Percentiles rank a stretch among this genome's conserved stretches.
These are phyloP conservation scores for Leishmania martiniquensis DNA, from an alignment of 208 protist species.

Conservation along the genomic window DNA sequence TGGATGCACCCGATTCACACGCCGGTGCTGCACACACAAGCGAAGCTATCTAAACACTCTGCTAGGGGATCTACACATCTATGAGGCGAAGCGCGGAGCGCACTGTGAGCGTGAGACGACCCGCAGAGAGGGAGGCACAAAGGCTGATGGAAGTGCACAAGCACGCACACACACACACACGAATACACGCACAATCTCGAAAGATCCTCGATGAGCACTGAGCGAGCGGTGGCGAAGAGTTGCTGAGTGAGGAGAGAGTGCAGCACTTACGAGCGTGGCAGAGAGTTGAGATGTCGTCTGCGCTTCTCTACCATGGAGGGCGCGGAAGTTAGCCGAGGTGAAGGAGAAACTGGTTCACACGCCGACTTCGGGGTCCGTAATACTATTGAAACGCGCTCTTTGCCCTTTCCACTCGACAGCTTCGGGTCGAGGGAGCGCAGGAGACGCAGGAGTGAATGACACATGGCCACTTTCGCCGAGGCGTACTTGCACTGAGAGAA, in stretches of 20 bases:
- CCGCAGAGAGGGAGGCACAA: neutral
- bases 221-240: neutral
- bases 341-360: neutral
- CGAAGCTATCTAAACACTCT: neutral
- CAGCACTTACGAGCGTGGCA: neutral
- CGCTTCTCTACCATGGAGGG: neutral
- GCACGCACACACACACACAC: neutral
- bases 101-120: neutral
- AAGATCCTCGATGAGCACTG: neutral
- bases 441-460: slow-evolving; percentile 33
- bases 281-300: slow-evolving; percentile 16
- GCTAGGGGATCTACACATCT: neutral
- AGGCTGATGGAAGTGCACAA: too few relatives aligned
- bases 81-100: neutral
- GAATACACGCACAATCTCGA: neutral
- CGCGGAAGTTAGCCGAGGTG: neutral
- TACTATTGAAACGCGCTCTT: neutral
- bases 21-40: neutral
- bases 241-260: neutral
- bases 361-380: neutral
- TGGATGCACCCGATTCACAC: neutral
- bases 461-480: slow-evolving; percentile 44
- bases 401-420: neutral
- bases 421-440: slow-evolving; percentile 9
- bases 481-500: slow-evolving; percentile 46